Evolutionary conservation across 192 early-diverging fungal genomes (phyloP), one percentile per base, ranked within the genome.

Genomic region (Backusella parvicylindrica): DNA sequence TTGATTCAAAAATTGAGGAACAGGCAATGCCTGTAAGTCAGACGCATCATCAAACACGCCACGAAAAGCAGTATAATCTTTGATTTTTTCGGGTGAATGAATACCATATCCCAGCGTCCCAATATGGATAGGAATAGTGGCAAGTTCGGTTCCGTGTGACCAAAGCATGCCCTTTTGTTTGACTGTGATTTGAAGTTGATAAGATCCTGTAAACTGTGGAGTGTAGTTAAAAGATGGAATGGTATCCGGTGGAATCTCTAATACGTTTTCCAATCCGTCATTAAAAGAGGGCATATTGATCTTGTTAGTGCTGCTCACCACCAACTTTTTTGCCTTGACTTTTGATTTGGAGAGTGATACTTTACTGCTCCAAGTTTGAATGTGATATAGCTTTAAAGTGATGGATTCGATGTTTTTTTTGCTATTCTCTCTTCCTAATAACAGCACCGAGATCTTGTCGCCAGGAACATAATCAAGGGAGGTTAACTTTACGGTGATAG

Each of bases 381-480:
- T 68, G 11, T 68, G 65, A 36, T 38, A 68, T 68, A 68, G 21
- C 23, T 21, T 68, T 11, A 68, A 2, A 1, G 23, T 37, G 18
- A 68, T n/a, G 1, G 65, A 37, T 38, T 68, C 65, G 1, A 68
- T 68, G 0, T 7, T 37, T 23, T 37, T 33, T 12, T 68, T 68
- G 21, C 2, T 33, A 4, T 1, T 23, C 1, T 23, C 21, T n/a
- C 26, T 35, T 9, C 18, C 32, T 68, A n/a, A 36, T 68, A 68
- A 36, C 23, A 12, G 23, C 3, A 68, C 33, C 0, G 36, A 33
- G 9, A 68, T 68, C 11, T 16, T 68, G 35, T 68, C 65, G 37
- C 65, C 65, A 68, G 65, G 65, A 21, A 68, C 65, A 37, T 68
- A 68, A 23, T 68, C 65, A 11, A 68, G 35, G 11, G 65, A 68